Conservation (phyloP, 2,329 filamentous ascomycete species). For the Capronia coronata region DNA sequence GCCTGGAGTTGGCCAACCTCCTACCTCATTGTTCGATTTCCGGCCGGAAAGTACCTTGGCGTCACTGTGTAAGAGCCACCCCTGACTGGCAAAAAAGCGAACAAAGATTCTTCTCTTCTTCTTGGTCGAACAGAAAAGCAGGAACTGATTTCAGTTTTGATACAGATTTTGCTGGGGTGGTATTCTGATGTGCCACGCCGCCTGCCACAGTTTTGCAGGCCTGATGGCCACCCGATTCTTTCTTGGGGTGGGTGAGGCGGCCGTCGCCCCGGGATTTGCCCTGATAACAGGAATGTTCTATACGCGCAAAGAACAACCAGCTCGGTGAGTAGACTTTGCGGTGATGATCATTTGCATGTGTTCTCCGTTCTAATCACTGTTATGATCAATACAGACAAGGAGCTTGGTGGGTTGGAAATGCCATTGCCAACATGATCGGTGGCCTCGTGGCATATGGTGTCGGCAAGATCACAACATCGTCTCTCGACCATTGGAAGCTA, state of each 20-base stretch:
- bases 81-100: not conserved
- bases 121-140: no score
- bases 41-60: conserved; percentile 30
- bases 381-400: conserved; percentile 27
- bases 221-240: conserved; percentile 41
- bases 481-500: conserved; percentile 41
- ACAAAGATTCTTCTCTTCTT: no score
- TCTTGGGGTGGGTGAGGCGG: conserved; percentile 39
- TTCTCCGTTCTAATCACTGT: not conserved
- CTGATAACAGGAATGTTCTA: conserved; percentile 39
- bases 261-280: conserved; percentile 34
- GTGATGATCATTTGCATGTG: not conserved
- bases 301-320: conserved; percentile 33
- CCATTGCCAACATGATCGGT: conserved; percentile 36
- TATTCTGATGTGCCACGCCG: conserved; percentile 33
- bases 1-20: conserved; percentile 31
- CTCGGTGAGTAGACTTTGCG: conserved; percentile 7
- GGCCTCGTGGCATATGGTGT: conserved; percentile 43
- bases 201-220: conserved; percentile 30
- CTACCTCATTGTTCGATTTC: conserved; percentile 29
- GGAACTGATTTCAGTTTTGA: not conserved
- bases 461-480: conserved; percentile 31
- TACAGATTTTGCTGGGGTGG: conserved; percentile 32
- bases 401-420: conserved; percentile 35
- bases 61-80: conserved; percentile 19